Evolutionary conservation across 1,284 basidiomycete genomes (phyloP).

Genomic region (Tilletia horrida): DNA sequence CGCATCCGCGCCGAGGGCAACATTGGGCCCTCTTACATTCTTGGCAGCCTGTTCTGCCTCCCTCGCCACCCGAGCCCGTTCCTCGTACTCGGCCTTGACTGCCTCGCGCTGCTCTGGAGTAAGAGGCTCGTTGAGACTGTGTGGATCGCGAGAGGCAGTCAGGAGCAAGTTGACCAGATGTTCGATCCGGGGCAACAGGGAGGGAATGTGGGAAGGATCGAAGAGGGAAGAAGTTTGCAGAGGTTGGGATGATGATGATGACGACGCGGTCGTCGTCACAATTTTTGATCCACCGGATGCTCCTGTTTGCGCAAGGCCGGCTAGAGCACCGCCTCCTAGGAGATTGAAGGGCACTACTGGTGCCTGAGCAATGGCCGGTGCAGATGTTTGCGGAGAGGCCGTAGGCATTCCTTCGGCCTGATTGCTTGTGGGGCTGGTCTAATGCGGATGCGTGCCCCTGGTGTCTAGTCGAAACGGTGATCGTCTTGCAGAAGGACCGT

Average conservation of each 20-base stretch:
- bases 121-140: constrained; percentile 12
- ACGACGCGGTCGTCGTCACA: neutral
- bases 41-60: constrained; percentile 3
- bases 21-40: constrained; percentile 4
- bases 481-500: too few relatives aligned
- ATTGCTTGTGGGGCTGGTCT: too few relatives aligned
- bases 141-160: constrained; percentile 3
- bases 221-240: neutral
- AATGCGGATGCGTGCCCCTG: too few relatives aligned
- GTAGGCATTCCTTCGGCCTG: too few relatives aligned
- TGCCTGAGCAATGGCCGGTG: too few relatives aligned
- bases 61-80: neutral
- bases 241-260: neutral
- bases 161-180: constrained; percentile 2
- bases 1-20: constrained; percentile 3
- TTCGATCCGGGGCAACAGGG: constrained; percentile 10
- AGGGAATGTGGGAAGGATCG: constrained; percentile 11
- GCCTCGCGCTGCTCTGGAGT: constrained; percentile 8
- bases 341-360: too few relatives aligned
- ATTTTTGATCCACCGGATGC: neutral
- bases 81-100: neutral
- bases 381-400: too few relatives aligned
- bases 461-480: too few relatives aligned
- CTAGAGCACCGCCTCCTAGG: too few relatives aligned
- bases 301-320: neutral